Evolutionary conservation across 306 rosid genomes (phyloP), one percentile per base, ranked within the genome.

Genomic region (Styphnolobium japonicum): DNA sequence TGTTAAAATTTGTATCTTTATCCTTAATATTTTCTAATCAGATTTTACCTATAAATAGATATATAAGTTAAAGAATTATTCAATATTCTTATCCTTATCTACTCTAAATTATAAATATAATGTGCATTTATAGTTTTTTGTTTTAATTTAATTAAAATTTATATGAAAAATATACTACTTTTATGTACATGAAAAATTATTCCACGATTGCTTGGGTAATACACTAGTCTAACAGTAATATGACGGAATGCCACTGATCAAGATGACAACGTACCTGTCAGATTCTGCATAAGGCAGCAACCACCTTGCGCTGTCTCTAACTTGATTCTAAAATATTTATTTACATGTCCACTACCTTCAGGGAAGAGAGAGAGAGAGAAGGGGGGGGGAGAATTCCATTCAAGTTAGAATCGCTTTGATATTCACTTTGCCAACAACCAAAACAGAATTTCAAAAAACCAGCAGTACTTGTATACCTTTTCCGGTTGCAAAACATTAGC

Each of bases 241-340:
- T 57, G 42, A 42, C 4, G 31, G 53, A 69, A 57, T 85, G 72
- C 27, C 19, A 34, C 11, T 19, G 23, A 66, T 42, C 22, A 46
- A 73, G 61, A 72, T 62, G 58, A 29, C 43, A 56, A 67, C 46
- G 34, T 58, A 87, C 96, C 93, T 86, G 76, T 85, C 62, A 69
- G 83, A 76, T 80, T 82, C 67, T 58, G 61, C 76, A 75, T 34
- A 66, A 63, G 67, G 67, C 56, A 79, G 76, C 77, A 25, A 62
- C 80, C 63, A 82, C 63, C 86, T 76, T 73, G 53, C 23, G 16
- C 78, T 46, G 73, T 74, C 55, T 64, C 79, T 51, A 79, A 57
- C 78, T 78, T 40, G 80, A 70, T 58, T 70, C 82, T 68, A 83
- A 67, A 8, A 29, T 46, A 60, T 73, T 73, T 75, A 83, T 85